Evolutionary conservation across 108 stramenopile species (phyloP), one percentile per base, ranked within the genome.

Genomic region (Cylindrotheca fusiformis): DNA sequence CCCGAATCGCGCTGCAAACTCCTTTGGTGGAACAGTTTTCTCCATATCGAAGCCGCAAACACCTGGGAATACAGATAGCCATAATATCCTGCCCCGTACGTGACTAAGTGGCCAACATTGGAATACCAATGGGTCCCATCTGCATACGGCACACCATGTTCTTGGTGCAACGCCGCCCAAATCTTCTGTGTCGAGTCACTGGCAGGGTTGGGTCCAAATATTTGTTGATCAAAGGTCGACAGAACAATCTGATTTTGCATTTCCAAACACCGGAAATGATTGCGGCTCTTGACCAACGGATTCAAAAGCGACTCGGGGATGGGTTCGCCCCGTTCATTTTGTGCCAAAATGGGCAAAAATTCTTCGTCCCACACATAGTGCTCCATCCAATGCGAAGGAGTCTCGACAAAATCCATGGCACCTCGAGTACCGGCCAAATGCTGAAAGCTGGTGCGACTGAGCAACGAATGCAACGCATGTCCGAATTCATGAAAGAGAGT

Each of bases 401-500:
- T 92, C 68, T 95, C 94, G 32, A 95, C 90, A 84, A 92, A 95
- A 68, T 95, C 94, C 88, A 91, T 87, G 48, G 94, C 76, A 21
- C 84, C 93, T 17, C 96, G 72, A 3, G 95, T 97, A 10, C 99
- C 99, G 5, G 92, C 89, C 48, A 97, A 57, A 63, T 99, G 99
- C 74, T 99, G 97, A 63, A 93, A 98, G 32, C 75, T 77, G 28
- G 97, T 97, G 10, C 96, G 82, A 12, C 90, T 91, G 23, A 97
- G 75, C 18, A 98, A 68, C 2, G 95, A 97, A 69, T 99, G 99
- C 45, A 97, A 51, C 17, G 93, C 97, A 69, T 99, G 97, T 2
- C 99, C 99, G 55, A 95, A 96, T 71, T 99, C 97, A 57, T 99
- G 99, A 59, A 89, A 94, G 18, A 99, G 71, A 0, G 99, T 98